Percentiles rank a stretch among this genome's conserved stretches.
Evolutionary conservation across 176 grass and related monocot genomes (phyloP).

Genomic region (Hsuehochloa calcarea): DNA sequence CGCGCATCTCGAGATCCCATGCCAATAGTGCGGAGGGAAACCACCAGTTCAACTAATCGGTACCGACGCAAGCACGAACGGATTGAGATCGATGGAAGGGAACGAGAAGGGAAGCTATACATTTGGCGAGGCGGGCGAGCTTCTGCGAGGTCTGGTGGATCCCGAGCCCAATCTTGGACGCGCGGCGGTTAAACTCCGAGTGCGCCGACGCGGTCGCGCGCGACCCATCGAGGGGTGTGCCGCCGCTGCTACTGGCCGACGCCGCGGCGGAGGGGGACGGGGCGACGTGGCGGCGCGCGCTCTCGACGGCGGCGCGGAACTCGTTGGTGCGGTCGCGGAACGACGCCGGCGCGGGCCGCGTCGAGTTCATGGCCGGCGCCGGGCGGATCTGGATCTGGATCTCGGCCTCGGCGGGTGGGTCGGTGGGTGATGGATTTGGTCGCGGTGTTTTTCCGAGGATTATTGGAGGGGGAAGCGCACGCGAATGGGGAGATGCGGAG

Average conservation of each 20-base stretch:
- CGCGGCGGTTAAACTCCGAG: slow-evolving; percentile 85
- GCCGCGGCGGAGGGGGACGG: slow-evolving; percentile 17
- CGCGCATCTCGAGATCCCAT: background rate
- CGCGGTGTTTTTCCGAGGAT: background rate
- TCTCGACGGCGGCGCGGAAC: slow-evolving; percentile 82
- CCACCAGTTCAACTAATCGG: background rate
- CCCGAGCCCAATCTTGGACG: slow-evolving; percentile 85
- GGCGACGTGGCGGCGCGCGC: slow-evolving; percentile 46
- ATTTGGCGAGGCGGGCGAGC: slow-evolving; percentile 77
- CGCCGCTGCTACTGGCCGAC: slow-evolving; percentile 11
- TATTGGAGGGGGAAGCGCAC: background rate
- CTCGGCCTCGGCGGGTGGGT: slow-evolving; percentile 28
- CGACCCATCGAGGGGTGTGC: slow-evolving; percentile 42
- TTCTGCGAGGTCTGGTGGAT: slow-evolving; percentile 96
- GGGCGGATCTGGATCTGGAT: slow-evolving; percentile 46
- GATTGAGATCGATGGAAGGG: background rate
- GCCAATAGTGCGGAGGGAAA: background rate
- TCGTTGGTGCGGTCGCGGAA: slow-evolving; percentile 89
- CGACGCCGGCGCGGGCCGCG: slow-evolving; percentile 61
- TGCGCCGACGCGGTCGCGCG: slow-evolving; percentile 45
- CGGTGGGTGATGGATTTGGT: slow-evolving; percentile 7
- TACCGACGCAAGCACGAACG: no score
- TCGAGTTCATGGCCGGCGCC: slow-evolving; percentile 45
- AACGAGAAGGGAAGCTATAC: slow-evolving; percentile 1
- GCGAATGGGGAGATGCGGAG: background rate